Percentiles rank a stretch among this genome's conserved stretches.
phyloP scores from a whole-genome alignment of 2,329 filamentous ascomycete genomes.

The Pyrenophora seminiperda region DNA sequence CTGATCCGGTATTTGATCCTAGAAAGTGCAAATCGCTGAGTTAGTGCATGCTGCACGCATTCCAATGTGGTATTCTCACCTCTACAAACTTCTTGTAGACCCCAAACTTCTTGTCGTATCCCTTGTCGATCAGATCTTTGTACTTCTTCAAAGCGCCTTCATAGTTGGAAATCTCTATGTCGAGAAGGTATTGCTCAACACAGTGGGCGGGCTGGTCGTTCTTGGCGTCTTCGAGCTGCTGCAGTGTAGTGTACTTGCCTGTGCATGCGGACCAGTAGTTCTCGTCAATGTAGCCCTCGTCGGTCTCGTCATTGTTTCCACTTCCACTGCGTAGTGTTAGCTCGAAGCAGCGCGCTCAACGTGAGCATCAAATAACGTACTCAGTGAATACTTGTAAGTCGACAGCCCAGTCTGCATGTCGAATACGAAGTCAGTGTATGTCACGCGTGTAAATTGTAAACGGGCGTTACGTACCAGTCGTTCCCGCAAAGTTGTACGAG shows the following conservation, averaged over 20 bases:
- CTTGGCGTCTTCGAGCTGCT: background rate
- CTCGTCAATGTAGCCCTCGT: too few relatives aligned
- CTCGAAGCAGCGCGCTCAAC: background rate
- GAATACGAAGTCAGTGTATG: too few relatives aligned
- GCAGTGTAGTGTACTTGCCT: too few relatives aligned
- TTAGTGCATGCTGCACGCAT: too few relatives aligned
- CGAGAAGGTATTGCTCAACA: background rate
- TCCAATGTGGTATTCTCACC: too few relatives aligned
- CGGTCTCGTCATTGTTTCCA: too few relatives aligned
- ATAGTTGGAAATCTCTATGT: background rate
- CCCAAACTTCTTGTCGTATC: background rate
- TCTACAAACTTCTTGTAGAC: background rate
- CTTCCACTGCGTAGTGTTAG: too few relatives aligned
- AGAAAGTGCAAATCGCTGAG: too few relatives aligned
- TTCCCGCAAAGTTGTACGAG: slow-evolving; percentile 40
- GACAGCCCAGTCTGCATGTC: slow-evolving; percentile 51
- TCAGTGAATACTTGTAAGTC: slow-evolving; percentile 25
- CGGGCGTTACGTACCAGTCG: too few relatives aligned
- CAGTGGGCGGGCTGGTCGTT: background rate
- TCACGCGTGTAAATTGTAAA: too few relatives aligned
- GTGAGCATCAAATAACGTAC: background rate
- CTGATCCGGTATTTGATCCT: background rate
- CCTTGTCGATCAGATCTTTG: background rate
- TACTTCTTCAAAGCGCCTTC: background rate
- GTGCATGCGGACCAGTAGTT: too few relatives aligned